A percentile compares a stretch with the other conserved stretches of the same genome.
These are phyloP conservation scores for Penicillium sp. DNA, from an alignment of 2,329 filamentous ascomycete species.

Conservation along the genomic window DNA sequence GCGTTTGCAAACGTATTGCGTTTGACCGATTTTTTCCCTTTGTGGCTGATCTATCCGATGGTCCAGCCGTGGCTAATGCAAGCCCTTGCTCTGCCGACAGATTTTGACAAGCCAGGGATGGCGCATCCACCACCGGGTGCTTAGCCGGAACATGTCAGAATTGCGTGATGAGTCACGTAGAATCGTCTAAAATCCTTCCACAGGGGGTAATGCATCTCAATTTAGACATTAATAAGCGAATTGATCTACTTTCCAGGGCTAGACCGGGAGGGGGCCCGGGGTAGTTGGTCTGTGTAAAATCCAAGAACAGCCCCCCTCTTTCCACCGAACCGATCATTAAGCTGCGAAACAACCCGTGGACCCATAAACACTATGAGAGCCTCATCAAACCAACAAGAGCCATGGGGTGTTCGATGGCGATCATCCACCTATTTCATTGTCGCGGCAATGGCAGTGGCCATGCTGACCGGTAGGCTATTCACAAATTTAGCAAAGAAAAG, in stretches of 20 bases:
- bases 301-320: background rate
- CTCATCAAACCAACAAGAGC: background rate
- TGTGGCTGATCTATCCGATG: background rate
- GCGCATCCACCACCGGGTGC: background rate
- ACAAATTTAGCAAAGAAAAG: background rate
- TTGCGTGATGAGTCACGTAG: background rate
- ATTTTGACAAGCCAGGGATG: background rate
- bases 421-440: constrained; percentile 23
- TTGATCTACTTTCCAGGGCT: background rate
- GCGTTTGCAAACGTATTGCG: background rate
- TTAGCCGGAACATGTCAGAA: background rate
- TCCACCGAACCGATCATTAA: background rate
- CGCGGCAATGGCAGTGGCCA: constrained; percentile 20
- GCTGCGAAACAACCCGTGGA: background rate
- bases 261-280: background rate
- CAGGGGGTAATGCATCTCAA: background rate
- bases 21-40: background rate
- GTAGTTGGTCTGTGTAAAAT: background rate
- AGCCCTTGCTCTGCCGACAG: background rate
- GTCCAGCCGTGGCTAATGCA: background rate
- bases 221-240: background rate
- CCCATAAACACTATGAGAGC: background rate
- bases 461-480: constrained; percentile 18
- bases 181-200: background rate
- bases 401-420: constrained; percentile 21